phyloP scores from a whole-genome alignment of 805 yeast genomes.

The Kuraishia borneana region DNA sequence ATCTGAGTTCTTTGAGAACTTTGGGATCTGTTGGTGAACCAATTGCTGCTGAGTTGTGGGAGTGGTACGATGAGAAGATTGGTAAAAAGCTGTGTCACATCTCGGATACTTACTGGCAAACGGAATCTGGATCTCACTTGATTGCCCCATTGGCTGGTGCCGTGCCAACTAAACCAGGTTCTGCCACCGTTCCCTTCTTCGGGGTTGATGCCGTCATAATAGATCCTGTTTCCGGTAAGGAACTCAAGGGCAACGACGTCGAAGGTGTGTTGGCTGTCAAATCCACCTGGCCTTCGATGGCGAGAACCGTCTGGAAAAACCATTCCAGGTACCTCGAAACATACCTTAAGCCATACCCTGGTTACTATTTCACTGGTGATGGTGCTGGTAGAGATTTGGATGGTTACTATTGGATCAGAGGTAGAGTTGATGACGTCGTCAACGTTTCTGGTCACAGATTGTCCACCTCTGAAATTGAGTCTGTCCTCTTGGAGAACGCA shows the following conservation, averaged over 20 bases:
- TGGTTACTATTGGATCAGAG: slow-evolving; percentile 96
- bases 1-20: slow-evolving; percentile 78
- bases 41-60: slow-evolving; percentile 96
- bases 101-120: slow-evolving; percentile 98
- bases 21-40: slow-evolving; percentile 99
- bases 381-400: slow-evolving; percentile 97
- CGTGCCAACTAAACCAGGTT: slow-evolving; percentile 92
- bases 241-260: slow-evolving; percentile 75
- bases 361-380: slow-evolving; percentile 93
- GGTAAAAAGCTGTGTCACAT: slow-evolving; percentile 87
- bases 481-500: slow-evolving; percentile 71
- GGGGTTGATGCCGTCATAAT: slow-evolving; percentile 86
- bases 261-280: slow-evolving; percentile 93
- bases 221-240: slow-evolving; percentile 88
- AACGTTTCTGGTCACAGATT: slow-evolving; percentile 96
- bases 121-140: slow-evolving; percentile 94
- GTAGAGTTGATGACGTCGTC: slow-evolving; percentile 97
- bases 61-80: slow-evolving; percentile 90
- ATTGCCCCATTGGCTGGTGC: slow-evolving; percentile 93
- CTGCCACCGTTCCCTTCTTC: slow-evolving; percentile 93
- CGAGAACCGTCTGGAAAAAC: slow-evolving; percentile 88
- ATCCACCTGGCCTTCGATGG: slow-evolving; percentile 97
- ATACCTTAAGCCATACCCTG: slow-evolving; percentile 86
- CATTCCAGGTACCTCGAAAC: slow-evolving; percentile 83
- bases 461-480: slow-evolving; percentile 97